A percentile compares a stretch with the other conserved stretches of the same genome.
phyloP scores from a whole-genome alignment of 345 rosid species.

The Eucalyptus erythrocorys region DNA sequence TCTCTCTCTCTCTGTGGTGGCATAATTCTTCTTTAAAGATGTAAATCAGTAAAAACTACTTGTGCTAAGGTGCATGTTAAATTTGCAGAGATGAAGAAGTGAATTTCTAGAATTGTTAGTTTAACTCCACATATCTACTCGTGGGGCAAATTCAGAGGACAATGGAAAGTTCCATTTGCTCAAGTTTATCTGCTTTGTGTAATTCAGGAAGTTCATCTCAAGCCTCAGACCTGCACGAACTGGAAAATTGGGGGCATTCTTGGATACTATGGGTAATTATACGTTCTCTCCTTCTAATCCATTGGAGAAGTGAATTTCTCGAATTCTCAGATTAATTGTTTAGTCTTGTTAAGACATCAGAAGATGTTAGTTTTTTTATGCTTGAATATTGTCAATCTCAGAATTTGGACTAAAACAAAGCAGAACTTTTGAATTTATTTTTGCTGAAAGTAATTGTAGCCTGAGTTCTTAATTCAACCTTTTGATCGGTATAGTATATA shows the following conservation, averaged over 20 bases:
- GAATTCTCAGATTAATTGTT: background rate
- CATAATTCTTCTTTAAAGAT: background rate
- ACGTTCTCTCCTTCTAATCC: background rate
- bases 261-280: constrained; percentile 66
- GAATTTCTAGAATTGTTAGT: background rate
- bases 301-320: too few species aligned
- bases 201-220: constrained; percentile 77
- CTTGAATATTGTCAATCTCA: background rate
- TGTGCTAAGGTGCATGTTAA: background rate
- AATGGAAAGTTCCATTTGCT: background rate
- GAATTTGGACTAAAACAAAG: background rate
- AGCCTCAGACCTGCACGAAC: constrained; percentile 65
- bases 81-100: background rate
- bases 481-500: background rate
- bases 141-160: background rate
- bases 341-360: background rate
- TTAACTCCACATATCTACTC: background rate
- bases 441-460: background rate
- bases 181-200: background rate
- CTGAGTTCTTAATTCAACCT: background rate
- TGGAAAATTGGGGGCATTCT: constrained; percentile 52
- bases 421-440: background rate
- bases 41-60: background rate
- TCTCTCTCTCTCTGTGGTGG: background rate
- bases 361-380: background rate